These are phyloP conservation scores for Trifolium subterraneum DNA, from an alignment of 306 rosid species.

Conservation along the genomic window DNA sequence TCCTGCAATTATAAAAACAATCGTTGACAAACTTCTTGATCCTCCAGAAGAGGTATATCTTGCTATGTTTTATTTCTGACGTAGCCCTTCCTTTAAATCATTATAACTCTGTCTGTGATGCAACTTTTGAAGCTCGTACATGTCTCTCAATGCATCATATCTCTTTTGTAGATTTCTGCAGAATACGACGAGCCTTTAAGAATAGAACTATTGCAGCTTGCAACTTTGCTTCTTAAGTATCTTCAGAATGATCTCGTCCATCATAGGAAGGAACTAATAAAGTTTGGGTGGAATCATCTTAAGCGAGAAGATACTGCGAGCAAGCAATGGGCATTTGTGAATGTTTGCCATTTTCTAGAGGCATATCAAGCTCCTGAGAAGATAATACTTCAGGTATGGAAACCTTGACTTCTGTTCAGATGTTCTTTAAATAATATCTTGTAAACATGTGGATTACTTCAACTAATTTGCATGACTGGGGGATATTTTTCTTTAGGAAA, in stretches of 20 bases:
- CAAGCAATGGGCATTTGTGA: slow-evolving; percentile 99
- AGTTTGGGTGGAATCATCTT: slow-evolving; percentile 99
- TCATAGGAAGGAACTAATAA: slow-evolving; percentile 96
- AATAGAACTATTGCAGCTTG: slow-evolving; percentile 95
- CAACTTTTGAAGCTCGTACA: neutral
- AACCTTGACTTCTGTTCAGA: slow-evolving; percentile 25
- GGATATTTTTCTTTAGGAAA: slow-evolving; percentile 28
- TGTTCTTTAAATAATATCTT: slow-evolving; percentile 6
- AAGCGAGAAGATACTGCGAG: slow-evolving; percentile 99
- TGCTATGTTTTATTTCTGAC: slow-evolving; percentile 19
- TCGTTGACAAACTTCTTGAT: slow-evolving; percentile 99
- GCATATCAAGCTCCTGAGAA: slow-evolving; percentile 99
- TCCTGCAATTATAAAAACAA: slow-evolving; percentile 77
- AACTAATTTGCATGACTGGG: slow-evolving; percentile 13
- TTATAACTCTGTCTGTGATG: slow-evolving; percentile 14
- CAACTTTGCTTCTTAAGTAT: slow-evolving; percentile 95
- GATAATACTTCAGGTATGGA: slow-evolving; percentile 89
- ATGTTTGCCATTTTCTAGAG: slow-evolving; percentile 99
- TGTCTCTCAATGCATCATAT: slow-evolving; percentile 35
- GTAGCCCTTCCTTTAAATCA: slow-evolving; percentile 1
- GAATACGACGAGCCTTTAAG: slow-evolving; percentile 96
- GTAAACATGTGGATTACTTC: slow-evolving; percentile 13
- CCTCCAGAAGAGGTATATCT: slow-evolving; percentile 94
- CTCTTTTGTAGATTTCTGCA: slow-evolving; percentile 83
- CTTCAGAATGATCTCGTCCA: slow-evolving; percentile 96